Conservation (phyloP, 176 grass and related monocot genomes). For the Phoenix roebelenii region DNA sequence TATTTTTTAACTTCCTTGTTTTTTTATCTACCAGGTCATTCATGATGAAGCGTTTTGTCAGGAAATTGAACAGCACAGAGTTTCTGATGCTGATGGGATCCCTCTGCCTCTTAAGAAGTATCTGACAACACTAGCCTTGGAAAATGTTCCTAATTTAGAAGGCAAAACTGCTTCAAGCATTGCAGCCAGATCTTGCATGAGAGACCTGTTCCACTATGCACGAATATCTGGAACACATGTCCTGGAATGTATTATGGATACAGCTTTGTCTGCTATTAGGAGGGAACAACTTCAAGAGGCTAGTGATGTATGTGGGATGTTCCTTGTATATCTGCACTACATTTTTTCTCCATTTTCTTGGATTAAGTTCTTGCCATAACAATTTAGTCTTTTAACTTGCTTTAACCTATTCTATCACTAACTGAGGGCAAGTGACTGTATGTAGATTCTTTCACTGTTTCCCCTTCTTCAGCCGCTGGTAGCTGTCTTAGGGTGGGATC, state of each 20-base stretch:
- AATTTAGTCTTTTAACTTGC: constrained; percentile 6
- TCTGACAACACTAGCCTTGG: constrained; percentile 50
- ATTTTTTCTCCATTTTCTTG: constrained; percentile 7
- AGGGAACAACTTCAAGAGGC: constrained; percentile 74
- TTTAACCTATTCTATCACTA: constrained; percentile 17
- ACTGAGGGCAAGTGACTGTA: constrained; percentile 13
- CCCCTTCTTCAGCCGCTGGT: constrained; percentile 88
- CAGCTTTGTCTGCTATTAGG: constrained; percentile 65
- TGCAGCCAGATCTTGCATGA: constrained; percentile 56
- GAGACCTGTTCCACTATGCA: constrained; percentile 84
- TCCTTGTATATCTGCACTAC: neutral
- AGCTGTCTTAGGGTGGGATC: constrained; percentile 92
- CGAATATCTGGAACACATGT: constrained; percentile 61
- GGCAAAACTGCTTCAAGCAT: constrained; percentile 15
- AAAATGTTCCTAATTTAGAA: constrained; percentile 28
- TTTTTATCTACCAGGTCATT: constrained; percentile 28
- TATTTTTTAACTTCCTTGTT: too few species aligned
- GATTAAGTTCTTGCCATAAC: constrained; percentile 9
- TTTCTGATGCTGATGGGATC: constrained; percentile 38
- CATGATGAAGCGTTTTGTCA: constrained; percentile 60
- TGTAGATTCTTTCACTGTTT: constrained; percentile 72
- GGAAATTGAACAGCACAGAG: constrained; percentile 65
- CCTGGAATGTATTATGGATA: constrained; percentile 68
- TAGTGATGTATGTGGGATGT: constrained; percentile 51
- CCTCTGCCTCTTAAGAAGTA: constrained; percentile 76